phyloP scores from a whole-genome alignment of 2,329 filamentous ascomycete species.

The Phyllachora maydis region DNA sequence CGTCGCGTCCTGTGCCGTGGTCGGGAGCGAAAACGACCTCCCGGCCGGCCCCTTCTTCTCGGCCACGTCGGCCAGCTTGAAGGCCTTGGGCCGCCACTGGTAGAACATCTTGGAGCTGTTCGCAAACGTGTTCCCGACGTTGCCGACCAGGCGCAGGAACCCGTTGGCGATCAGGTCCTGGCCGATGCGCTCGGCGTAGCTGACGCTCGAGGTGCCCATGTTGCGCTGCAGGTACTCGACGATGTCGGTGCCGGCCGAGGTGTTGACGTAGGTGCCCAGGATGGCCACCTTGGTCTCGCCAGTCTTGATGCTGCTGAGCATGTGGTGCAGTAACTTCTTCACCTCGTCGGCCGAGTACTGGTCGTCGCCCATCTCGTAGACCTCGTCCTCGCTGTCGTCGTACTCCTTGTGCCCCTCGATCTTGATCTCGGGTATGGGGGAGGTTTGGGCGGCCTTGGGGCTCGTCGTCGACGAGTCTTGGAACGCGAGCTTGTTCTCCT shows the following conservation, averaged over 20 bases:
- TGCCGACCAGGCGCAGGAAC: conserved; percentile 77
- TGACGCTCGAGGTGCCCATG: conserved; percentile 65
- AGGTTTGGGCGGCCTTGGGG: conserved; percentile 29
- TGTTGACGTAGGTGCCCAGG: conserved; percentile 84
- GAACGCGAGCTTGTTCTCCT: conserved; percentile 96
- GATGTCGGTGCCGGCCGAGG: conserved; percentile 77
- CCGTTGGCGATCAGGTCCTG: conserved; percentile 79
- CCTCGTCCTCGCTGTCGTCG: no score
- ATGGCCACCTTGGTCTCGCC: conserved; percentile 91
- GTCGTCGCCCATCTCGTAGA: conserved; percentile 79
- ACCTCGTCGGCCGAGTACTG: conserved; percentile 69
- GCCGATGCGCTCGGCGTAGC: conserved; percentile 83
- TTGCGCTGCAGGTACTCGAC: conserved; percentile 86
- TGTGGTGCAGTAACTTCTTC: conserved; percentile 74
- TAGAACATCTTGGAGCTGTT: conserved; percentile 97
- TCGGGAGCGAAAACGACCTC: conserved; percentile 55
- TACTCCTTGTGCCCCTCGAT: conserved; percentile 48
- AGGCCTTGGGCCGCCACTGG: conserved; percentile 87
- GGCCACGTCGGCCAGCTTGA: conserved; percentile 68
- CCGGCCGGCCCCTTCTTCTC: conserved; percentile 63
- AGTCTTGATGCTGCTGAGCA: conserved; percentile 70
- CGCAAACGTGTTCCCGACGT: conserved; percentile 85
- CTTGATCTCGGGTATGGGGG: conserved; percentile 63
- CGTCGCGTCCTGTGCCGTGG: conserved; percentile 27
- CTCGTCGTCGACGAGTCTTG: conserved; percentile 65